A percentile compares a stretch with the other conserved stretches of the same genome.
Conservation (phyloP, 2,329 filamentous ascomycete genomes). For the Aspergillaceae sp. region DNA sequence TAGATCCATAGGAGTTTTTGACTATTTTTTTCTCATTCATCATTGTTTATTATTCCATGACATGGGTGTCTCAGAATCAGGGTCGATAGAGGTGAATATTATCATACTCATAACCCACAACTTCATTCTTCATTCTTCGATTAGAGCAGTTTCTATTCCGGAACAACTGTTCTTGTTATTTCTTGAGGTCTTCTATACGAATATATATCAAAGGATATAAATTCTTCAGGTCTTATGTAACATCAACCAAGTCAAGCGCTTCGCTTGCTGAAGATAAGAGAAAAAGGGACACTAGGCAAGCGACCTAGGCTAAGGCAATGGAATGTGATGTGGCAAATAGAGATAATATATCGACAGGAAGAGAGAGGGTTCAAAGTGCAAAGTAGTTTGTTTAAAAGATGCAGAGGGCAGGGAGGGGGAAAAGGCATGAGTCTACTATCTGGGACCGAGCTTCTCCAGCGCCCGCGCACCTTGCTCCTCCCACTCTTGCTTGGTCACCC, state of each 20-base stretch:
- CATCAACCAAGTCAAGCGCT: not conserved
- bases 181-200: slow-evolving; percentile 1
- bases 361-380: slow-evolving; percentile 7
- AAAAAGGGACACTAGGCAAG: not conserved
- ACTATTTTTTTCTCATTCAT: slow-evolving; percentile 5
- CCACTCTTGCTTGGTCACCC: slow-evolving; percentile 97
- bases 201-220: not conserved
- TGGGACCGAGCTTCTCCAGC: slow-evolving; percentile 85
- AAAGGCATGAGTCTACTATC: slow-evolving; percentile 43
- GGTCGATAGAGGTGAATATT: too few relatives aligned
- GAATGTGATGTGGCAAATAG: not conserved
- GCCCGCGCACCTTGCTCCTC: slow-evolving; percentile 78
- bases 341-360: slow-evolving; percentile 5
- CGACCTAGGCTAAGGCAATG: not conserved
- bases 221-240: not conserved
- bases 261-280: not conserved
- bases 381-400: slow-evolving; percentile 10
- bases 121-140: too few relatives aligned
- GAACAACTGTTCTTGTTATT: too few relatives aligned
- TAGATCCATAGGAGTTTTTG: too few relatives aligned
- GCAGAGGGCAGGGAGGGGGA: slow-evolving; percentile 10
- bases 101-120: too few relatives aligned
- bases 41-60: slow-evolving; percentile 1
- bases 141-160: too few relatives aligned
- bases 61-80: not conserved